A percentile compares a stretch with the other conserved stretches of the same genome.
These are phyloP conservation scores for Benincasa hispida DNA, from an alignment of 306 rosid species.

Conservation along the genomic window DNA sequence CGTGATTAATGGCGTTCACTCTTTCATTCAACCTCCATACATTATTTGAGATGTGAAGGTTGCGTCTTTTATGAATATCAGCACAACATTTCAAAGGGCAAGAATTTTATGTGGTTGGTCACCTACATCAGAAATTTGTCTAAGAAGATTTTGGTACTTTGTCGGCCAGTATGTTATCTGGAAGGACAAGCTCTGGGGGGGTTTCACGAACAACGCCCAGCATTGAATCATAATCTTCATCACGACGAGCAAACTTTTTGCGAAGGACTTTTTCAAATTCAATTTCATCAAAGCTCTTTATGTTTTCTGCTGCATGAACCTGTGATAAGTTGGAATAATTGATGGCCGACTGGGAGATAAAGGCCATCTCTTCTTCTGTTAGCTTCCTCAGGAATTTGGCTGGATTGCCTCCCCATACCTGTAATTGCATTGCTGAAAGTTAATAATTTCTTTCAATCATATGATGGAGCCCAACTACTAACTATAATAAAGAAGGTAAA, in stretches of 20 bases:
- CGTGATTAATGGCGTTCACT: slow-evolving; percentile 17
- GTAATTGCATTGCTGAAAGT: slow-evolving; percentile 2
- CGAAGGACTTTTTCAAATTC: slow-evolving; percentile 67
- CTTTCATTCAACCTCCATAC: slow-evolving; percentile 25
- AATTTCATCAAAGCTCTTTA: slow-evolving; percentile 51
- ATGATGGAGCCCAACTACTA: not conserved
- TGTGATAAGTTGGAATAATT: slow-evolving; percentile 80
- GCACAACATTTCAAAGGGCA: slow-evolving; percentile 9
- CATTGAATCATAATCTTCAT: slow-evolving; percentile 51
- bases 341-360: slow-evolving; percentile 72
- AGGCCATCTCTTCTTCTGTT: slow-evolving; percentile 78
- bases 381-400: slow-evolving; percentile 93
- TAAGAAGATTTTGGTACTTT: slow-evolving; percentile 46
- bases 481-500: not conserved
- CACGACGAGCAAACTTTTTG: slow-evolving; percentile 62
- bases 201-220: slow-evolving; percentile 43
- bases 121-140: not conserved
- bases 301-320: slow-evolving; percentile 88
- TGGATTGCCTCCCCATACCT: slow-evolving; percentile 99
- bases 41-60: slow-evolving; percentile 44
- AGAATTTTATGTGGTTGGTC: not conserved
- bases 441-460: not conserved
- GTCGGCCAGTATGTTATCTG: slow-evolving; percentile 34
- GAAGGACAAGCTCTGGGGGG: slow-evolving; percentile 40
- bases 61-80: slow-evolving; percentile 3